Percentiles rank a stretch among this genome's conserved stretches.
These are phyloP conservation scores for Lentithecium fluviatile DNA, from an alignment of 495 filamentous ascomycete species.

Conservation along the genomic window DNA sequence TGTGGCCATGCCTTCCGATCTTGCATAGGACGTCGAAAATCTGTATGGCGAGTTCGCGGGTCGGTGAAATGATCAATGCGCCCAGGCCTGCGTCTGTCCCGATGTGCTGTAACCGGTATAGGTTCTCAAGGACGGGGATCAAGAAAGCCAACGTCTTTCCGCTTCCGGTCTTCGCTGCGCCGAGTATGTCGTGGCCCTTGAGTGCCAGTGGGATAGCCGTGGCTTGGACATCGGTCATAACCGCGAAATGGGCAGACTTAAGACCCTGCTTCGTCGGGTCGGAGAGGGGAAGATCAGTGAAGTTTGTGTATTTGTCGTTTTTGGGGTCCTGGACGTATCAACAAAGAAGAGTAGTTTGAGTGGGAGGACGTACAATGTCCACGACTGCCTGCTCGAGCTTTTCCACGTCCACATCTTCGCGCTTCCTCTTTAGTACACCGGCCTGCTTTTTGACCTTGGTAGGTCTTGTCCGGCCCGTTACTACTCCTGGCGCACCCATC, in stretches of 20 bases:
- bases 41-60: slow-evolving; percentile 91
- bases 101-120: slow-evolving; percentile 89
- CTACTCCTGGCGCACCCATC: slow-evolving; percentile 32
- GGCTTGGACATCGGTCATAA: slow-evolving; percentile 86
- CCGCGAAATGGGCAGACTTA: slow-evolving; percentile 82
- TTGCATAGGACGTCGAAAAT: slow-evolving; percentile 95
- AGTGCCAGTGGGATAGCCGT: slow-evolving; percentile 81
- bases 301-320: slow-evolving; percentile 47
- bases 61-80: slow-evolving; percentile 90
- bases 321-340: slow-evolving; percentile 37
- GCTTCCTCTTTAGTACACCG: slow-evolving; percentile 63
- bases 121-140: slow-evolving; percentile 86
- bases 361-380: slow-evolving; percentile 45
- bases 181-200: slow-evolving; percentile 85
- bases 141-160: slow-evolving; percentile 96
- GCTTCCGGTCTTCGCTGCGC: slow-evolving; percentile 93
- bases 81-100: slow-evolving; percentile 82
- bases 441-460: slow-evolving; percentile 44
- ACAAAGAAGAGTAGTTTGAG: slow-evolving; percentile 5
- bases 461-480: slow-evolving; percentile 39
- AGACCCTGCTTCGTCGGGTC: slow-evolving; percentile 77
- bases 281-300: slow-evolving; percentile 84
- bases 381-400: slow-evolving; percentile 53
- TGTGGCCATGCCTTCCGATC: slow-evolving; percentile 77
- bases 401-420: slow-evolving; percentile 57